Conservation (phyloP, 768 basidiomycete species). For the Brasilioporus rufonigricans region DNA sequence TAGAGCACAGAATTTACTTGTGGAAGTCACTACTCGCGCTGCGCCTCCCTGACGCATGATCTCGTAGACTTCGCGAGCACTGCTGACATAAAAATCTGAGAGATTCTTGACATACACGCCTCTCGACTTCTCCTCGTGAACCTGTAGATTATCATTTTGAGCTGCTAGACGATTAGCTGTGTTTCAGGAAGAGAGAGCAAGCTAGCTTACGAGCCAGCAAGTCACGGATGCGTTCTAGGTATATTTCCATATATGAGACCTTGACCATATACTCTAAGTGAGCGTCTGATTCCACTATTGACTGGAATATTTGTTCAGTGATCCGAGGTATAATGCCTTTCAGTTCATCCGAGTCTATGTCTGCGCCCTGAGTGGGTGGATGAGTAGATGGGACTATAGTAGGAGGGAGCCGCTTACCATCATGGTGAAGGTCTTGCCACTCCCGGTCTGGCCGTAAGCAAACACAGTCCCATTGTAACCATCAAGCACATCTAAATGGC, state of each 20-base stretch:
- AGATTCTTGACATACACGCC: constrained; percentile 98
- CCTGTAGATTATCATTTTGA: constrained; percentile 96
- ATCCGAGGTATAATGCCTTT: constrained; percentile 98
- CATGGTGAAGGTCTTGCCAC: constrained; percentile 98
- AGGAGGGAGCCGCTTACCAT: constrained; percentile 60
- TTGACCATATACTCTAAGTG: constrained; percentile 98
- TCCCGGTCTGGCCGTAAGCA: constrained; percentile 96
- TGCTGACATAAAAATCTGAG: constrained; percentile 97
- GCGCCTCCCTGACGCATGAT: constrained; percentile 97
- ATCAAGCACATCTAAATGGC: constrained; percentile 82
- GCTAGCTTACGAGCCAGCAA: constrained; percentile 82
- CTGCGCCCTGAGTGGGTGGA: constrained; percentile 68
- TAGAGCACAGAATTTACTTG: constrained; percentile 59
- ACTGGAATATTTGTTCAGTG: constrained; percentile 98
- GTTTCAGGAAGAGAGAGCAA: background rate
- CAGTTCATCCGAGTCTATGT: constrained; percentile 91
- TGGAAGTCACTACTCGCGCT: constrained; percentile 89
- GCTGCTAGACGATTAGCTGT: constrained; percentile 43
- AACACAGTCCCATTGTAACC: constrained; percentile 99
- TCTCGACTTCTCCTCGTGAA: constrained; percentile 96
- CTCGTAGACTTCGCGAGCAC: constrained; percentile 93
- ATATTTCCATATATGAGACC: constrained; percentile 99
- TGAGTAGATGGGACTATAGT: constrained; percentile 8
- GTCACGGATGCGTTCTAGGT: constrained; percentile 94
- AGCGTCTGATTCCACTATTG: constrained; percentile 92